Evolutionary conservation across 1,284 basidiomycete genomes (phyloP), one percentile per base, ranked within the genome.

Genomic region (Schizophyllum commune): DNA sequence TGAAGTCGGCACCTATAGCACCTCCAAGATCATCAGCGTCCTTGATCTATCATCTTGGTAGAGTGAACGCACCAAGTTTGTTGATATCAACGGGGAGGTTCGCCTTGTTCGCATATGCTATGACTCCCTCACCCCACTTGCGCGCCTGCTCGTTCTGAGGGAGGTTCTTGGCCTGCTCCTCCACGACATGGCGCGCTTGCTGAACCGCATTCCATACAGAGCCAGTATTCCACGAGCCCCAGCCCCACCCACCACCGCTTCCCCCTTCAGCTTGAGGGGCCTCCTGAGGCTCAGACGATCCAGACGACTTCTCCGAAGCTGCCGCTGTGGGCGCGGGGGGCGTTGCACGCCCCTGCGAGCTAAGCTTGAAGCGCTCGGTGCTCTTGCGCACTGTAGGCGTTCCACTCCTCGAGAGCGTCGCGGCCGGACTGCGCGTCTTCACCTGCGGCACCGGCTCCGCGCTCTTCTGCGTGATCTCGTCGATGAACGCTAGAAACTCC

Each of bases 391-490:
- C 71, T 5, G 85, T 83, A 1, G 88, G 89, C 1, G 88, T 91
- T 19, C 85, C 83, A 53, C 86, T 81, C 57, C 89, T 81, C 47
- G 88, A 89, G 63, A 81, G 79, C 20, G 80, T 72, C 32, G 81
- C 74, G 32, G 84, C 75, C 1, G 80, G 84, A 8, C 85, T 84
- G 53, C 53, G 53, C 20, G 53, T 20, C 53, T 55, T 55, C 11
- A 55, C 53, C 20, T 11, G 53, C 19, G 53, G 13, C 19, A 27
- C 27, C 3, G 89, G 88, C 66, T 91, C 90, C 4, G 86, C 80
- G 71, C 85, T 89, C 75, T 94, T 94, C 80, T 92, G 91, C 0
- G 92, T 94, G 68, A 96, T 93, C 74, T 96, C 93, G 74, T 97
- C 93, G 60, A 97, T 84, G 77, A 96, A 96, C 22, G 94, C 94